Conservation (phyloP, 306 rosid genomes). For the Gastrolobium bilobum region DNA sequence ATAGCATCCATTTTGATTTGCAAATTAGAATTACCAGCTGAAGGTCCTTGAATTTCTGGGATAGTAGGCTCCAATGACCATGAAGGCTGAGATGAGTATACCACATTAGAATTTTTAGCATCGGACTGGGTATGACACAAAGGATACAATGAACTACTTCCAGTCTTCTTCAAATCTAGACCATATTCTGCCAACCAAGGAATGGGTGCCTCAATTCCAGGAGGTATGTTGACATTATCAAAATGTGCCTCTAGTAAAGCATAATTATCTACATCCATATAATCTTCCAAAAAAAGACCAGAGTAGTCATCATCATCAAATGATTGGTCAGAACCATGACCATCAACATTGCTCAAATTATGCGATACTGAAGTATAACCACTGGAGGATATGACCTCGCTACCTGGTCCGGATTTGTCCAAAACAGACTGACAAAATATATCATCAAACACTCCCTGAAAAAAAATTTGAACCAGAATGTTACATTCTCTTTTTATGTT, state of each 20-base stretch:
- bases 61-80: constrained; percentile 49
- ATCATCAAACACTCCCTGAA: constrained; percentile 57
- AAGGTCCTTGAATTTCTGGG: constrained; percentile 35
- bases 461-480: constrained; percentile 41
- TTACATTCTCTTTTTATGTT: constrained; percentile 27
- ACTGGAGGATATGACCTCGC: constrained; percentile 58
- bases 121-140: constrained; percentile 46
- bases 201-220: constrained; percentile 83
- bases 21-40: constrained; percentile 50
- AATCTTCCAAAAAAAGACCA: constrained; percentile 58
- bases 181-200: constrained; percentile 69
- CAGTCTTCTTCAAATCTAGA: constrained; percentile 45
- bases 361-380: constrained; percentile 51
- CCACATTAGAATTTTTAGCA: constrained; percentile 38
- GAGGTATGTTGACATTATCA: constrained; percentile 74
- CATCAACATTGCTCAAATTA: constrained; percentile 64
- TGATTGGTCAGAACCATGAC: constrained; percentile 62
- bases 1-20: constrained; percentile 43
- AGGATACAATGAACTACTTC: constrained; percentile 50
- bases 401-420: constrained; percentile 56
- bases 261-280: constrained; percentile 66
- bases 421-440: constrained; percentile 45
- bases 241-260: constrained; percentile 69
- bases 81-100: constrained; percentile 43
- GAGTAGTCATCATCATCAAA: constrained; percentile 55